A percentile compares a stretch with the other conserved stretches of the same genome.
Evolutionary conservation across 768 basidiomycete species (phyloP).

Genomic region (Mycena galericulata): DNA sequence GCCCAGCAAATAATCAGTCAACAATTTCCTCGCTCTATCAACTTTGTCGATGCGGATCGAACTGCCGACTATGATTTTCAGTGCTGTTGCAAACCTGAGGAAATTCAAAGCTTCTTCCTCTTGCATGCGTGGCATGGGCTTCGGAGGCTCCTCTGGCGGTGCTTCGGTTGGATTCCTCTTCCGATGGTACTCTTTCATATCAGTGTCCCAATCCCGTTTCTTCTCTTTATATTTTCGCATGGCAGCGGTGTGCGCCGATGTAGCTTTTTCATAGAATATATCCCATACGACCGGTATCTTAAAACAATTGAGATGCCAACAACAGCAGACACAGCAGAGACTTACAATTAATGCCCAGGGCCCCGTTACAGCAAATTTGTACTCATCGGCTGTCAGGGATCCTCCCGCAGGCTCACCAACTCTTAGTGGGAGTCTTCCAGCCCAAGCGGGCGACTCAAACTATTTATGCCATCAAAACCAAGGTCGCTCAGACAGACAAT

Average conservation of each 20-base stretch:
- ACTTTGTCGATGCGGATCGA: slow-evolving; percentile 20
- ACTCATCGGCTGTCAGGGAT: slow-evolving; percentile 39
- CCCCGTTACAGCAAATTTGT: slow-evolving; percentile 33
- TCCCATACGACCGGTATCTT: slow-evolving; percentile 36
- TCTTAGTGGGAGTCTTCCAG: too few species aligned
- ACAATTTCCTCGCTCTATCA: neutral
- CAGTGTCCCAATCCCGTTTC: neutral
- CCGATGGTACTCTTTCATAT: neutral
- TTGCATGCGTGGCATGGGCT: slow-evolving; percentile 17
- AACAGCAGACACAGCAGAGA: neutral
- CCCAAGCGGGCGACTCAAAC: too few species aligned
- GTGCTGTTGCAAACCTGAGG: slow-evolving; percentile 34
- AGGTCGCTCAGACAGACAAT: too few species aligned
- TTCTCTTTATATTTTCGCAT: neutral
- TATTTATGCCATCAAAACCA: too few species aligned
- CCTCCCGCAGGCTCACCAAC: slow-evolving; percentile 43
- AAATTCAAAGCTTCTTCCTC: slow-evolving; percentile 22
- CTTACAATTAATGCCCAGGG: slow-evolving; percentile 35
- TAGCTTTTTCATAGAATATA: neutral
- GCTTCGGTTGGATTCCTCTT: neutral
- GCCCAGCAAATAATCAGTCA: slow-evolving; percentile 21
- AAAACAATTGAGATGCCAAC: neutral
- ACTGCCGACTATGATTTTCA: slow-evolving; percentile 34
- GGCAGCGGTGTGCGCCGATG: neutral
- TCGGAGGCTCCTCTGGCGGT: neutral